A percentile compares a stretch with the other conserved stretches of the same genome.
Evolutionary conservation across 2,329 filamentous ascomycete genomes (phyloP).

Genomic region (Raffaelea deltoideospora): DNA sequence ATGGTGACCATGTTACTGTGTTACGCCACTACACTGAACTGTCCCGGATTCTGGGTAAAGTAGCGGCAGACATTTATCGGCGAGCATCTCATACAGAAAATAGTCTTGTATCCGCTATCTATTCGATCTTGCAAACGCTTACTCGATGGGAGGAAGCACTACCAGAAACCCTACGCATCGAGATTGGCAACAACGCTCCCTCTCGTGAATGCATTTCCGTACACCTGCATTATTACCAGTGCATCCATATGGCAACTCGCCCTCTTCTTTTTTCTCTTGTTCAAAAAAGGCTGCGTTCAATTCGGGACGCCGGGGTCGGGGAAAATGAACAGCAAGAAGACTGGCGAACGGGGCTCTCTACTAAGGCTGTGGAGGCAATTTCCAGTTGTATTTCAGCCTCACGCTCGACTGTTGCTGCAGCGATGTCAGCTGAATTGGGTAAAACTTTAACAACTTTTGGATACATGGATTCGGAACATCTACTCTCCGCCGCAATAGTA

Average conservation of each 20-base stretch:
- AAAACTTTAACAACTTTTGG: conserved; percentile 42
- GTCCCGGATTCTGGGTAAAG: conserved; percentile 34
- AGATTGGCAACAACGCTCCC: conserved; percentile 25
- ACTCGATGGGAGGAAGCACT: conserved; percentile 33
- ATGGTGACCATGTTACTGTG: conserved; percentile 30
- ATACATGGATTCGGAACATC: conserved; percentile 41
- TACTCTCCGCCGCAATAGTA: conserved; percentile 36
- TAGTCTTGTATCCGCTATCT: conserved; percentile 31
- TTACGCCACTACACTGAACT: conserved; percentile 36
- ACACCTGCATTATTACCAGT: conserved; percentile 40
- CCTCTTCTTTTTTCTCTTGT: conserved; percentile 39
- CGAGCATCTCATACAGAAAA: conserved; percentile 18
- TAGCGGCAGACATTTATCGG: conserved; percentile 31
- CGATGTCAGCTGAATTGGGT: no score
- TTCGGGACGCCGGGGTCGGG: conserved; percentile 10
- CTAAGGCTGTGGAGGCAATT: conserved; percentile 32
- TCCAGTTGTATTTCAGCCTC: conserved; percentile 36
- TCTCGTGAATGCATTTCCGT: conserved; percentile 21
- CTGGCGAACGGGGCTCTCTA: conserved; percentile 31
- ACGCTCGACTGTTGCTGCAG: no score
- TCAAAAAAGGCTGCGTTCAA: conserved; percentile 25
- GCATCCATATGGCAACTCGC: conserved; percentile 40
- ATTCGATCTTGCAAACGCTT: conserved; percentile 32
- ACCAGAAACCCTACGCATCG: conserved; percentile 30
- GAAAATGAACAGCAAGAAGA: conserved; percentile 17